Evolutionary conservation across 371 early-diverging fungal species (phyloP), one percentile per base, ranked within the genome.

Genomic region (Mucor mucedo): DNA sequence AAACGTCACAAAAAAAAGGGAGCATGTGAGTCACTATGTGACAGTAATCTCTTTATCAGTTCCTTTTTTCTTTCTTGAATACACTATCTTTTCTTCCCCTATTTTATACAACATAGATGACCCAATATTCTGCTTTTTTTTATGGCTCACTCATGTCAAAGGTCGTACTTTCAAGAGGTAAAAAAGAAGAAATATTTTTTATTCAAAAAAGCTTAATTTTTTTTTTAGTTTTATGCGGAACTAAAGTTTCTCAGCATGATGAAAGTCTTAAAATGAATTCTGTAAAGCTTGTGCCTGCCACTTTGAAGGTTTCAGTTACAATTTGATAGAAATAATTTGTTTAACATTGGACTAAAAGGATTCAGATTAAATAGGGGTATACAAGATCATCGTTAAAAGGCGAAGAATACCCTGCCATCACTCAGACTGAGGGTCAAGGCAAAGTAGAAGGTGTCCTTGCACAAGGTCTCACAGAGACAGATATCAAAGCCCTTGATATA

Each of bases 101-200:
- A 39, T 52, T 33, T 21, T 60, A 10, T 52, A 10, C n/a, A 11
- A 40, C 2, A 28, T 30, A 27, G 7, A 63, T 63, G 63, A 50
- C 45, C 3, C 14, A 27, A 21, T 56, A 55, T 41, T 63, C 63
- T 8, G 73, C 70, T 10, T 78, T 78, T 63, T 80, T 78, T 42
- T 80, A 78, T 64, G 78, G 78, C 4, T 76, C 76, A 16, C 52
- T 80, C 1, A 78, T 74, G 75, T 72, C 76, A 5, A 48, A 64
- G 10, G 58, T 48, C 5, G 74, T 80, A 4, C 65, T 72, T 27
- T 48, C 50, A 29, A 68, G 76, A 72, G 79, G 79, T 76, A 64
- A 60, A 14, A 11, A 35, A 35, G 35, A 6, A 8, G 35, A 8
- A 35, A 35, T 35, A 21, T 21, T 21, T 21, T 21, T 9, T 1